Evolutionary conservation across 208 protist genomes (phyloP).

Genomic region (Leishmania tropica): DNA sequence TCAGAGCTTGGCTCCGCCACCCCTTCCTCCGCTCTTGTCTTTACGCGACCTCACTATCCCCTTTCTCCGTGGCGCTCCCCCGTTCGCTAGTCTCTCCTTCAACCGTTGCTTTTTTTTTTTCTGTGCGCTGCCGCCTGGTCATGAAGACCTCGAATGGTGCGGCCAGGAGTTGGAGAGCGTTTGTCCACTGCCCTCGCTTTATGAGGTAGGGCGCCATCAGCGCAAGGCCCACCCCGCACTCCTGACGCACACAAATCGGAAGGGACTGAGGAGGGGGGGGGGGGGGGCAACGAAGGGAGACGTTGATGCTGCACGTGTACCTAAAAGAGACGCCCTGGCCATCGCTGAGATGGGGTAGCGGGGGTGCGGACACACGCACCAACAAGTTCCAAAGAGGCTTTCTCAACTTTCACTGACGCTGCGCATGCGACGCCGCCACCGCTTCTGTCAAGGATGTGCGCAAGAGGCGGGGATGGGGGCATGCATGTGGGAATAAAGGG

Average conservation of each 20-base stretch:
- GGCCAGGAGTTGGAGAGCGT: not conserved
- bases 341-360: not conserved
- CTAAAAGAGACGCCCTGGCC: not conserved
- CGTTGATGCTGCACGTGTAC: not conserved
- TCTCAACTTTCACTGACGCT: not conserved
- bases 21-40: not conserved
- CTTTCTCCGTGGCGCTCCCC: not conserved
- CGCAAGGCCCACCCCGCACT: not conserved
- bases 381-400: not conserved
- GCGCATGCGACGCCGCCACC: not conserved
- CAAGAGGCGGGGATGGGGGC: not conserved
- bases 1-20: not conserved
- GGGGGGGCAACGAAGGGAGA: not conserved
- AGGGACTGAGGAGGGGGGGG: not conserved
- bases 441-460: not conserved
- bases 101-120: not conserved
- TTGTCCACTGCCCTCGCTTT: not conserved
- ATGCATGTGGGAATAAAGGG: not conserved
- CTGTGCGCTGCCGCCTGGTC: not conserved
- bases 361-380: not conserved
- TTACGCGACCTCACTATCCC: not conserved
- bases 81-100: not conserved
- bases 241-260: not conserved
- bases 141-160: not conserved
- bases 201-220: not conserved